Percentiles rank a stretch among this genome's conserved stretches.
Evolutionary conservation across 495 filamentous ascomycete genomes (phyloP).

Genomic region (Thermochaetoides thermophila): DNA sequence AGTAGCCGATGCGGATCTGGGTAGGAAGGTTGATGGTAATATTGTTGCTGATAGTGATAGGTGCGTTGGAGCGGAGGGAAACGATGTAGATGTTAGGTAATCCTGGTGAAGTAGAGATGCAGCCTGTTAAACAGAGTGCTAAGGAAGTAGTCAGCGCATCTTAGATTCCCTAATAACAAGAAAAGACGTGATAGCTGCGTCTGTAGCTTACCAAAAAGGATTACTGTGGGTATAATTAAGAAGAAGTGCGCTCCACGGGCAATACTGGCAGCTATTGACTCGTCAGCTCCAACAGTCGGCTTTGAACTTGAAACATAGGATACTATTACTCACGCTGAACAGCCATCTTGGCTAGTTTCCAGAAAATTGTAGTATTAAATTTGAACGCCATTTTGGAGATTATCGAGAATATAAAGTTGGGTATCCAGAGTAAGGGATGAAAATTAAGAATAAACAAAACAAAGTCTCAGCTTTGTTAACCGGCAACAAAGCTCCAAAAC

Average conservation of each 20-base stretch:
- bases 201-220: constrained; percentile 16
- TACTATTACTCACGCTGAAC: no score
- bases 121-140: constrained; percentile 19
- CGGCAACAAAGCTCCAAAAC: no score
- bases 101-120: constrained; percentile 13
- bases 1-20: constrained; percentile 22
- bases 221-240: constrained; percentile 15
- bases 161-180: no score
- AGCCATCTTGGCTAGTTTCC: constrained; percentile 7
- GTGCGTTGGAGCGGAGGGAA: constrained; percentile 10
- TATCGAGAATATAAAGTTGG: no score
- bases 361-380: no score
- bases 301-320: no score
- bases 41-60: constrained; percentile 7
- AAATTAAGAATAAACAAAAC: no score
- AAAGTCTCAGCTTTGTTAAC: no score
- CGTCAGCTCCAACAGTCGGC: constrained; percentile 5
- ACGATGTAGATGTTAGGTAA: constrained; percentile 20
- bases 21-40: constrained; percentile 1
- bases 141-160: constrained; percentile 1
- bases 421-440: no score
- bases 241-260: constrained; percentile 8
- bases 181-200: no score
- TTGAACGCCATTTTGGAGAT: no score
- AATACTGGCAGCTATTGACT: constrained; percentile 1